A percentile compares a stretch with the other conserved stretches of the same genome.
phyloP scores from a whole-genome alignment of 2,329 filamentous ascomycete species.

The Orbilia ellipsospora region DNA sequence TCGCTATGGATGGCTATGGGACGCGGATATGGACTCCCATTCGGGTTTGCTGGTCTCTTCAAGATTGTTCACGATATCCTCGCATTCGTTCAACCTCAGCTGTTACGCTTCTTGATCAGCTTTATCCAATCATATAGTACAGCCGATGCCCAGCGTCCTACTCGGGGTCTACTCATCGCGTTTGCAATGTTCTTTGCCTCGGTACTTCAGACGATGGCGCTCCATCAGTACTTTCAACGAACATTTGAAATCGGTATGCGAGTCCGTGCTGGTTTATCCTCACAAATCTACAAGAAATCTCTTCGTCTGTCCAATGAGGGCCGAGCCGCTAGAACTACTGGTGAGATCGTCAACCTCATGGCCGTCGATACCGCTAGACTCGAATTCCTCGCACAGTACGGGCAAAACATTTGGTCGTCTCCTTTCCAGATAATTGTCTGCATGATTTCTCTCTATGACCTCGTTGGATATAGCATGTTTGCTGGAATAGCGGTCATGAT shows the following conservation, averaged over 20 bases:
- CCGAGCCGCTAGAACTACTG: conserved; percentile 85
- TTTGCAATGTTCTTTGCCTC: conserved; percentile 92
- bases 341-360: conserved; percentile 99
- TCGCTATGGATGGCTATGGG: conserved; percentile 89
- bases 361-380: conserved; percentile 96
- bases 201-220: conserved; percentile 83
- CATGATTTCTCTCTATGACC: conserved; percentile 93
- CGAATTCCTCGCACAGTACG: conserved; percentile 86
- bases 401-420: conserved; percentile 94
- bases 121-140: conserved; percentile 82
- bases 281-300: conserved; percentile 92
- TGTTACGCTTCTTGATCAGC: conserved; percentile 82
- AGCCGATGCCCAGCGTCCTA: conserved; percentile 74
- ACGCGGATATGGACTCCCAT: conserved; percentile 84
- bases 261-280: conserved; percentile 88
- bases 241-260: conserved; percentile 96
- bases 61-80: conserved; percentile 88
- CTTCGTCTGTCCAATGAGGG: conserved; percentile 93
- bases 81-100: conserved; percentile 89
- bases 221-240: conserved; percentile 98
- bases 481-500: conserved; percentile 95
- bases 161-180: conserved; percentile 87
- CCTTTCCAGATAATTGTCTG: conserved; percentile 96
- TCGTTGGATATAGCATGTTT: conserved; percentile 96
- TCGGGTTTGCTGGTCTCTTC: conserved; percentile 82